Evolutionary conservation across 306 rosid species (phyloP), one percentile per base, ranked within the genome.

Genomic region (Prunus mongolica): DNA sequence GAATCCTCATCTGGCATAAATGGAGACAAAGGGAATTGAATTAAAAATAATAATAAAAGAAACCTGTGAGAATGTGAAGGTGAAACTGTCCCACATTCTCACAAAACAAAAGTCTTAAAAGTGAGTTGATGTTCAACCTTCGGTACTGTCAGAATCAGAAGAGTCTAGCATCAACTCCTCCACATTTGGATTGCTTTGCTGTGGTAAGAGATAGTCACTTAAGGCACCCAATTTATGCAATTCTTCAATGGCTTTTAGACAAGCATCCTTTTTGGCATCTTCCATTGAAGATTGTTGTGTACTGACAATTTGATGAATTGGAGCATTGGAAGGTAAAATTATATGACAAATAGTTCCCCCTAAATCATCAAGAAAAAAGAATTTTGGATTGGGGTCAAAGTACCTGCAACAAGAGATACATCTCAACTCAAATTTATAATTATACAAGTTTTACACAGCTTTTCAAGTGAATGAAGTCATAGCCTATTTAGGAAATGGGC

Each of bases 231-330:
- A 55, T 73, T 89, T 89, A 86, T 95, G 91, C 85, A 95, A 86
- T 81, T 88, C 89, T 86, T 92, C 89, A n/a, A 95, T 79, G 78
- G 98, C 95, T 79, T 89, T 85, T 79, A 95, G 82, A 84, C 98
- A 92, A 77, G 95, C 97, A 79, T 83, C 93, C 73, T 80, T 87
- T 79, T 86, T 95, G 60, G 98, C 89, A 77, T 83, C 96, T 67
- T 90, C 98, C 79, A 55, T 64, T 24, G 98, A 85, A 76, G 76
- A 60, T 76, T 89, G 93, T 8, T 96, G 83, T 10, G 82, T 8
- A 76, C 98, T 73, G 44, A 82, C 84, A 74, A 90, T 86, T 80
- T 70, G 85, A 73, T 75, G 82, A 51, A 92, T 79, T 25, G 99
- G 91, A 72, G 97, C 92, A 90, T 92, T 95, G 73, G 97, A 77